Evolutionary conservation across 345 rosid species (phyloP).

Genomic region (Citrus trifoliata): DNA sequence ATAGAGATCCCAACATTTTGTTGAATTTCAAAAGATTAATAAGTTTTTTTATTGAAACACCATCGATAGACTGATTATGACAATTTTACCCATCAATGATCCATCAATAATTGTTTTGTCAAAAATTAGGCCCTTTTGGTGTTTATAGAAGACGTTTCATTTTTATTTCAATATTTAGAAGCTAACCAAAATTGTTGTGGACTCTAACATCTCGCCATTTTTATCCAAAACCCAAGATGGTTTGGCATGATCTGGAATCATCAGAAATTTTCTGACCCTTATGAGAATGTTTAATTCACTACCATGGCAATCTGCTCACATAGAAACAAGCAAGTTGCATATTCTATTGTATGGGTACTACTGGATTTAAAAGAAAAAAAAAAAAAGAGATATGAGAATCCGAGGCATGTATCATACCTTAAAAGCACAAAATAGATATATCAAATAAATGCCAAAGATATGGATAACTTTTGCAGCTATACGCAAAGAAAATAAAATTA

Average conservation of each 20-base stretch:
- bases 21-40: too few species aligned
- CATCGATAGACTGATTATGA: neutral
- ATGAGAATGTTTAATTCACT: neutral
- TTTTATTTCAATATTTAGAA: too few species aligned
- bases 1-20: neutral
- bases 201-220: neutral
- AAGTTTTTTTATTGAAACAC: neutral
- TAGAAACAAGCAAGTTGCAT: slow-evolving; percentile 1
- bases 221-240: too few species aligned
- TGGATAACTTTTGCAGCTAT: neutral
- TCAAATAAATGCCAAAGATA: neutral
- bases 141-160: too few species aligned
- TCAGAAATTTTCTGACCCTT: neutral
- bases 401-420: slow-evolving; percentile 14
- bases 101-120: neutral
- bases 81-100: neutral
- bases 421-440: neutral
- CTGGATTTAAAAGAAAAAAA: neutral
- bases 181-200: neutral
- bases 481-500: neutral
- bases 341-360: slow-evolving; percentile 11
- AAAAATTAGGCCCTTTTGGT: neutral
- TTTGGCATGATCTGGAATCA: neutral
- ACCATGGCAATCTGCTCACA: neutral
- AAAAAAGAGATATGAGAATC: slow-evolving; percentile 13